Evolutionary conservation across 345 rosid genomes (phyloP), one percentile per base, ranked within the genome.

Genomic region (Pistacia atlantica): DNA sequence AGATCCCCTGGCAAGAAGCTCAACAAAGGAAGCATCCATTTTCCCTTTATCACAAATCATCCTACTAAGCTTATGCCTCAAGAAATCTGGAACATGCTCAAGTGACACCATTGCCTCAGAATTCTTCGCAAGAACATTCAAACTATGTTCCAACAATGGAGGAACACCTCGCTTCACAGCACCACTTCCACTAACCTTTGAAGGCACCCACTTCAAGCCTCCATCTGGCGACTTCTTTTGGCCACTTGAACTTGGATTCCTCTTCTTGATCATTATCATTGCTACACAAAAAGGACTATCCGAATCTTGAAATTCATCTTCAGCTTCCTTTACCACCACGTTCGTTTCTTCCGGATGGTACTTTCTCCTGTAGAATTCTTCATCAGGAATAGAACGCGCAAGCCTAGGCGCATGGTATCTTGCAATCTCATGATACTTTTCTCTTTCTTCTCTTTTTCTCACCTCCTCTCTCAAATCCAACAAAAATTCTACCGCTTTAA

Each of bases 1-100:
- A 45, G 82, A 83, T 46, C 80, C 87, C 6, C 80, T n/a, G 0
- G 79, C 78, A 60, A 88, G 85, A 67, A 90, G 86, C 28, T 82
- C 52, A 55, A 86, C 20, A 71, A 88, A 85, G 6, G 48, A 81
- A 11, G 79, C 51, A 66, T 81, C 69, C 58, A 83, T 57, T 82
- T 58, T 69, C 42, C 88, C 25, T 35, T 17, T 18, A 78, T 66
- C 78, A 72, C 84, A 73, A 38, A 84, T 78, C 45, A 67, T 8
- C 69, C 38, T 28, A 20, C 83, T 73, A 13, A 89, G 77, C 62
- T 75, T 82, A 67, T 51, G 82, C 85, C 77, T 84, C 74, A 86
- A 63, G 13, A 51, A 70, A 62, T 84, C 86, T 4, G 93, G 91
- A 51, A 89, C 84, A 66, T 54, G 46, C 13, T 80, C 63, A 20